A percentile compares a stretch with the other conserved stretches of the same genome.
phyloP scores from a whole-genome alignment of 495 filamentous ascomycete genomes.

The Xylona heveae region DNA sequence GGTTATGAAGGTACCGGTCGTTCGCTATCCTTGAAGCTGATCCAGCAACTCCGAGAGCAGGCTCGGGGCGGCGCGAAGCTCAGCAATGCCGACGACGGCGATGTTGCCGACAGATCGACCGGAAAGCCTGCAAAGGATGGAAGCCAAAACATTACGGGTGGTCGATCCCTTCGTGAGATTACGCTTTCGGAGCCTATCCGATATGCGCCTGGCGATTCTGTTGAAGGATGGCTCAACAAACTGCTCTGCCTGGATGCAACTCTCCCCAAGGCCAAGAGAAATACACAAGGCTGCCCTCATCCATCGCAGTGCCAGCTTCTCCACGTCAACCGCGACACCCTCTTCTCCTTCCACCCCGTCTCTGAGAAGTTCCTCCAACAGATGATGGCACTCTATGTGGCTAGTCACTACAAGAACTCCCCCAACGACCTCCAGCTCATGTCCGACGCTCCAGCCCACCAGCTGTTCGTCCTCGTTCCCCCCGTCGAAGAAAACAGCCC shows the following conservation, averaged over 20 bases:
- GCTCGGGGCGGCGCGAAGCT: constrained; percentile 37
- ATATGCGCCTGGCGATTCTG: constrained; percentile 74
- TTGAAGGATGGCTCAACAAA: constrained; percentile 92
- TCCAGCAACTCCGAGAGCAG: constrained; percentile 91
- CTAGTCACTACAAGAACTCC: constrained; percentile 95
- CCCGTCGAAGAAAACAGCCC: constrained; percentile 58
- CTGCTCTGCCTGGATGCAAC: constrained; percentile 88
- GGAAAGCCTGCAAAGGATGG: constrained; percentile 43
- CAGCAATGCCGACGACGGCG: constrained; percentile 28
- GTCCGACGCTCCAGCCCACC: constrained; percentile 92
- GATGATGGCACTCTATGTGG: constrained; percentile 97
- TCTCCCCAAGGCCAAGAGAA: constrained; percentile 51
- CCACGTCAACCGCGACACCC: constrained; percentile 85
- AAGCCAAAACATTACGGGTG: constrained; percentile 34
- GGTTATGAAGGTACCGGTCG: constrained; percentile 96
- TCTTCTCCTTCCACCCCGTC: constrained; percentile 95
- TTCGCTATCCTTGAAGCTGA: constrained; percentile 86
- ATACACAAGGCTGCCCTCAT: constrained; percentile 66
- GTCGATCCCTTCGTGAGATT: constrained; percentile 76
- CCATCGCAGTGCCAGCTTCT: constrained; percentile 78
- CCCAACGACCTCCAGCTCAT: constrained; percentile 96
- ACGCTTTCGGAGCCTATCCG: constrained; percentile 85
- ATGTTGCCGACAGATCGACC: constrained; percentile 51
- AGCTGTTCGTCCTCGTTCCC: constrained; percentile 85
- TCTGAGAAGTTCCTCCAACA: constrained; percentile 94